Evolutionary conservation across 148 eudicot genomes (phyloP).

Genomic region (Nepenthes gracilis): DNA sequence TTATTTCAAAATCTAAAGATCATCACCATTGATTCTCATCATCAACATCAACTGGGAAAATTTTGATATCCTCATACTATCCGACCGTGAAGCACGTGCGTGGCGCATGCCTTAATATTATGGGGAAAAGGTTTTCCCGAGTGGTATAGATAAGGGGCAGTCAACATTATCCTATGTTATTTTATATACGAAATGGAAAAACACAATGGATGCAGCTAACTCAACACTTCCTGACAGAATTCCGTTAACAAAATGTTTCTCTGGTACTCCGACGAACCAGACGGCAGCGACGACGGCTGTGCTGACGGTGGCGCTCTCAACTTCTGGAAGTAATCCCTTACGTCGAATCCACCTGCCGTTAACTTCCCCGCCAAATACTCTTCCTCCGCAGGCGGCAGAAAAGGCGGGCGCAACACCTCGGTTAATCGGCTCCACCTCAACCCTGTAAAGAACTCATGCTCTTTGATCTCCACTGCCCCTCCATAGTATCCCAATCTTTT

Average conservation of each 20-base stretch:
- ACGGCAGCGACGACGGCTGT: conserved; percentile 10
- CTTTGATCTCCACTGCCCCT: conserved; percentile 60
- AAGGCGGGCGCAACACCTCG: conserved; percentile 68
- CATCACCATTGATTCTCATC: no score
- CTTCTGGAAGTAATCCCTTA: conserved; percentile 43
- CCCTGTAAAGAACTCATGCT: conserved; percentile 59
- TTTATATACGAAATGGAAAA: no score
- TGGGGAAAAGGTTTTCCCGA: no score
- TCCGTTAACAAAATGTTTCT: conserved; percentile 5
- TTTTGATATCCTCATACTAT: no score
- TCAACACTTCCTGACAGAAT: conserved; percentile 9
- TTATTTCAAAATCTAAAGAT: no score
- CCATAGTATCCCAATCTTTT: conserved; percentile 47
- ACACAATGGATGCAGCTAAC: no score
- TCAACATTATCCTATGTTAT: no score
- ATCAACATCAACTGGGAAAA: no score
- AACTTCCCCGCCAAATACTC: not conserved
- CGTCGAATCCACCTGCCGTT: conserved; percentile 19
- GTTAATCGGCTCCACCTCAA: conserved; percentile 60
- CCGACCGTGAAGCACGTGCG: no score
- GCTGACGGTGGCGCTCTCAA: conserved; percentile 6
- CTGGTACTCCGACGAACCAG: conserved; percentile 2
- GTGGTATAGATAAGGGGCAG: no score
- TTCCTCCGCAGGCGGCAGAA: conserved; percentile 35
- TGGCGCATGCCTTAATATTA: no score